phyloP scores from a whole-genome alignment of 768 basidiomycete genomes.

The Tricholomella constricta region DNA sequence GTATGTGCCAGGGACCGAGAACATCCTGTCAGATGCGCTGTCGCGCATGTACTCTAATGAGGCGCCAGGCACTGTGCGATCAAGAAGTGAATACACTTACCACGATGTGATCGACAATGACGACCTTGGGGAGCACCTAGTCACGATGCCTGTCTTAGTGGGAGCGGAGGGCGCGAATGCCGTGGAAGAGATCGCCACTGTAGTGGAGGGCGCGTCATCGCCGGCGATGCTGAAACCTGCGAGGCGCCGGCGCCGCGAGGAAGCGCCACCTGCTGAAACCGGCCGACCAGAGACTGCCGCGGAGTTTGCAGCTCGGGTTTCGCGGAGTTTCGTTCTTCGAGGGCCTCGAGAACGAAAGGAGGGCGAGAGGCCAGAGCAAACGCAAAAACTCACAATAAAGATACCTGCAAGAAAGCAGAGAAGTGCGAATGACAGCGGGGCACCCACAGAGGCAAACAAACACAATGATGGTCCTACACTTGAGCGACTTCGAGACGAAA shows the following conservation, averaged over 20 bases:
- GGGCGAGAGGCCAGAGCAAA: not conserved
- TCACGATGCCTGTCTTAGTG: conserved; percentile 13
- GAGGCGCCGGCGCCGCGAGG: not conserved
- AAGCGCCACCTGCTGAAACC: not conserved
- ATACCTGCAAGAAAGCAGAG: not conserved
- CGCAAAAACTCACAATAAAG: not conserved
- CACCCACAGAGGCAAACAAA: not conserved
- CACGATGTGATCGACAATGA: conserved; percentile 10
- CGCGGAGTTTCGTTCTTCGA: conserved; percentile 13
- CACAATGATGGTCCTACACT: not conserved
- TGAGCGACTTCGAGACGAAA: not conserved
- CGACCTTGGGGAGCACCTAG: not conserved
- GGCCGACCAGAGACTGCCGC: conserved; percentile 10
- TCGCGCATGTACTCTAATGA: conserved; percentile 24
- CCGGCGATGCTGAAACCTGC: not conserved
- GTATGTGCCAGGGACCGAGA: conserved; percentile 16
- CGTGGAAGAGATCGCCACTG: too few species aligned
- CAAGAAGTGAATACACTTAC: conserved; percentile 15
- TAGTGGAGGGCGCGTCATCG: not conserved
- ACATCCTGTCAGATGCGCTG: conserved; percentile 32
- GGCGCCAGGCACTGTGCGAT: conserved; percentile 9
- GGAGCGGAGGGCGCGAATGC: conserved; percentile 14
- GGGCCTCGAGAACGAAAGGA: conserved; percentile 13
- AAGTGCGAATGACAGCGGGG: not conserved
- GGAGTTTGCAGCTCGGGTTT: conserved; percentile 6